Conservation (phyloP, 306 rosid species). For the Biancaea sappan region DNA sequence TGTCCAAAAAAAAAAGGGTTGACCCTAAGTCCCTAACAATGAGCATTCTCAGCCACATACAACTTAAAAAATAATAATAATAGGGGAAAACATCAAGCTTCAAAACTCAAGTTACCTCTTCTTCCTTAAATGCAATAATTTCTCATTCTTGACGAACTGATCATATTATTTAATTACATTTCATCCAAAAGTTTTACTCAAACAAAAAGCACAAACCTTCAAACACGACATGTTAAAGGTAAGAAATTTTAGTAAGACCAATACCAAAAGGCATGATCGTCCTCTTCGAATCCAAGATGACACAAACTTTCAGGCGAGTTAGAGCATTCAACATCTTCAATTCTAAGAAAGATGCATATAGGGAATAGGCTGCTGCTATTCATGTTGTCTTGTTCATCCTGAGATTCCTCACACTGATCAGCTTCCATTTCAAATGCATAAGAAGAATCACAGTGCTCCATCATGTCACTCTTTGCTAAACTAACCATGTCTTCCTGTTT, state of each 20-base stretch:
- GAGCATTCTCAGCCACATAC: conserved; percentile 26
- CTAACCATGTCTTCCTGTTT: conserved; percentile 59
- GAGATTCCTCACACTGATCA: conserved; percentile 75
- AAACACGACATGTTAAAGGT: background rate
- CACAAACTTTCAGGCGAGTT: conserved; percentile 57
- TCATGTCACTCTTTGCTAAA: conserved; percentile 66
- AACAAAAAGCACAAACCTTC: no score
- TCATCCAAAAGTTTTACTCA: background rate
- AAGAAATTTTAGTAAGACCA: conserved; percentile 57
- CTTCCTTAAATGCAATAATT: no score
- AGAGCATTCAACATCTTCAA: conserved; percentile 65
- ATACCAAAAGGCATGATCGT: conserved; percentile 76
- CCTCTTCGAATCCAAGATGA: conserved; percentile 67
- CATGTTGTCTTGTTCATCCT: conserved; percentile 75
- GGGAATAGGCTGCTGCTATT: conserved; percentile 54
- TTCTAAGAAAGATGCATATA: conserved; percentile 61
- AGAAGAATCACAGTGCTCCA: conserved; percentile 63
- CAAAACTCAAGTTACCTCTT: no score
- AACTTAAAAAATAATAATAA: background rate
- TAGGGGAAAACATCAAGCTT: no score
- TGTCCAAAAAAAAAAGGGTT: no score
- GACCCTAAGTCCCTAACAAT: background rate
- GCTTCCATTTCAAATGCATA: conserved; percentile 58
- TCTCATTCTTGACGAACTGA: no score
- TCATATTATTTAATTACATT: conserved; percentile 37